Evolutionary conservation across 805 yeast species (phyloP).

Genomic region (Zygosaccharomyces bailii): DNA sequence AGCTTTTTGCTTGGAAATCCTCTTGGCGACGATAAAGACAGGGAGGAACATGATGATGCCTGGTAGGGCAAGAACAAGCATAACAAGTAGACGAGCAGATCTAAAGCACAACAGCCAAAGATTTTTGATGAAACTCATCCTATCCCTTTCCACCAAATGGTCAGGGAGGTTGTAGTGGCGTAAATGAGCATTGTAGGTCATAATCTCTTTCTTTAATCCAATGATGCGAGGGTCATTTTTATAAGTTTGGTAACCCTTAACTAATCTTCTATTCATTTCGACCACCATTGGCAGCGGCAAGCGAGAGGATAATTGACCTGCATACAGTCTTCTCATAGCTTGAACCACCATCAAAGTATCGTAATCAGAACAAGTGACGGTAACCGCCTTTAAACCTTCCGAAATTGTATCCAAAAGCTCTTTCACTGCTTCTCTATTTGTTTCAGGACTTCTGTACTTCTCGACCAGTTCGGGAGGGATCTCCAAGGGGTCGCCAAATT

Average conservation of each 20-base stretch:
- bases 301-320: slow-evolving; percentile 64
- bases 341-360: slow-evolving; percentile 87
- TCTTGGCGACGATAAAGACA: slow-evolving; percentile 73
- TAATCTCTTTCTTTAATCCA: slow-evolving; percentile 57
- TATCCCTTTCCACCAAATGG: slow-evolving; percentile 49
- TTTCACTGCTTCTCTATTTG: slow-evolving; percentile 68
- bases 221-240: slow-evolving; percentile 67
- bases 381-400: slow-evolving; percentile 74
- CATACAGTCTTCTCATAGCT: slow-evolving; percentile 86
- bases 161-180: slow-evolving; percentile 60
- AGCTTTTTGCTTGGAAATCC: slow-evolving; percentile 70
- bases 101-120: slow-evolving; percentile 55
- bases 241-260: slow-evolving; percentile 73
- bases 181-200: slow-evolving; percentile 70
- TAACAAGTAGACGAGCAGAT: slow-evolving; percentile 49
- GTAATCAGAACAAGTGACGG: slow-evolving; percentile 84
- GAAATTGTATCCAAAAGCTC: slow-evolving; percentile 67
- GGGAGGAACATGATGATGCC: slow-evolving; percentile 89
- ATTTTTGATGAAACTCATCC: slow-evolving; percentile 49
- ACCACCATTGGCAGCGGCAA: slow-evolving; percentile 80
- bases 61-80: slow-evolving; percentile 70
- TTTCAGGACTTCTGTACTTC: slow-evolving; percentile 59
- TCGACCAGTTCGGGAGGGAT: slow-evolving; percentile 59
- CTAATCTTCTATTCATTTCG: slow-evolving; percentile 85
- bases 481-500: slow-evolving; percentile 84